Evolutionary conservation across 139 green algal genomes (phyloP).

Genomic region (Chloropicon primus): DNA sequence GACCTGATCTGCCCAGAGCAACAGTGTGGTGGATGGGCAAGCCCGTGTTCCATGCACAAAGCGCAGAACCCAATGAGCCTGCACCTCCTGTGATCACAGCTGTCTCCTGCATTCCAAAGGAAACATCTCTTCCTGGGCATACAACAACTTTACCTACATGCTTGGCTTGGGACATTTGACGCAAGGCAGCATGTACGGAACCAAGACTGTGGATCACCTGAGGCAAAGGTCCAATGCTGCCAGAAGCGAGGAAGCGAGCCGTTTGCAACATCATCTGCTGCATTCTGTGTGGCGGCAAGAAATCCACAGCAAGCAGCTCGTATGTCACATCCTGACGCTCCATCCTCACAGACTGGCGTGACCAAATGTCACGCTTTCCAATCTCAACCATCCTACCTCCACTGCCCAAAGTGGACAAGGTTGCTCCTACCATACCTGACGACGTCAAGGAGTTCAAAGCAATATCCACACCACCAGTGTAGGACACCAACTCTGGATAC

Average conservation of each 20-base stretch:
- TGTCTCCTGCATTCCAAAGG: not conserved
- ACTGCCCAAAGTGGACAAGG: slow-evolving; percentile 22
- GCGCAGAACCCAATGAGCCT: not conserved
- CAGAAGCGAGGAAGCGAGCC: not conserved
- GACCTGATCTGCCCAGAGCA: not conserved
- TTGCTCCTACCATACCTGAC: slow-evolving; percentile 71
- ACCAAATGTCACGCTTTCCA: slow-evolving; percentile 7
- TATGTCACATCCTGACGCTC: slow-evolving; percentile 6
- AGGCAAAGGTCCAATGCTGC: not conserved
- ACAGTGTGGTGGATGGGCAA: not conserved
- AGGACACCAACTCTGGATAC: slow-evolving; percentile 1
- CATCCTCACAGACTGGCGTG: not conserved
- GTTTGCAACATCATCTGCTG: not conserved
- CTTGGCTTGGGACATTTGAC: slow-evolving; percentile 66
- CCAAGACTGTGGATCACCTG: not conserved
- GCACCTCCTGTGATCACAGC: not conserved
- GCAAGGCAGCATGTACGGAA: slow-evolving; percentile 30
- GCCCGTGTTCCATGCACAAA: not conserved
- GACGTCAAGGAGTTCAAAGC: slow-evolving; percentile 79
- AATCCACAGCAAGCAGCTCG: slow-evolving; percentile 4
- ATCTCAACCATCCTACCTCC: slow-evolving; percentile 32
- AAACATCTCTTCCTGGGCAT: slow-evolving; percentile 1
- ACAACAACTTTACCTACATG: slow-evolving; percentile 77
- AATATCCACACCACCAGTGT: slow-evolving; percentile 22
- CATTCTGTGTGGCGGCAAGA: not conserved